phyloP scores from a whole-genome alignment of 1,284 basidiomycete species.

The Moesziomyces sp. region DNA sequence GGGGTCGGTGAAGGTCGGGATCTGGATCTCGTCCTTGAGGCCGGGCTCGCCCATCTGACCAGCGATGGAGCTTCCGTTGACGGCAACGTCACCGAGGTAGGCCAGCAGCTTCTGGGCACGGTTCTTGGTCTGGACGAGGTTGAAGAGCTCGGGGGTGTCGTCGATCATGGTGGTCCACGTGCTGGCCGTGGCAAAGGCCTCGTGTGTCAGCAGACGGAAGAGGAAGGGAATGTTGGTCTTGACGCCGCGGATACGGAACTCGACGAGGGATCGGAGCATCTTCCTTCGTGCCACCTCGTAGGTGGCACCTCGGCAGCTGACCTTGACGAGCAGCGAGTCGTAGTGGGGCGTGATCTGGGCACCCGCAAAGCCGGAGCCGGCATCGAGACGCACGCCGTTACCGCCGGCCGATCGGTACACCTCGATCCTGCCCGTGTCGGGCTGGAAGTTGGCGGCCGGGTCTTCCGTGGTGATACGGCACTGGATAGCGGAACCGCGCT shows the following conservation, averaged over 20 bases:
- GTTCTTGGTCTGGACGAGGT: conserved; percentile 96
- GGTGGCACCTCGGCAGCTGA: conserved; percentile 93
- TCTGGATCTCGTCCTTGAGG: conserved; percentile 85
- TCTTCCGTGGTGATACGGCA: conserved; percentile 99
- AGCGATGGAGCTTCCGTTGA: conserved; percentile 97
- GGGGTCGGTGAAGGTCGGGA: conserved; percentile 83
- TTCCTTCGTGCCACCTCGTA: conserved; percentile 98
- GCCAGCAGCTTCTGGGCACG: conserved; percentile 96
- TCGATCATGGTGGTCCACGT: conserved; percentile 93
- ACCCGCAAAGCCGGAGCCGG: conserved; percentile 96
- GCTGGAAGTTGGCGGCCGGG: conserved; percentile 88
- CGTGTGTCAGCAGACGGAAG: conserved; percentile 97
- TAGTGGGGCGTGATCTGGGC: conserved; percentile 99
- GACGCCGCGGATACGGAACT: conserved; percentile 99
- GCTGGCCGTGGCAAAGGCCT: conserved; percentile 92
- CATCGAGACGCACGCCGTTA: conserved; percentile 97
- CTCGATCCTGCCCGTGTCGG: conserved; percentile 98
- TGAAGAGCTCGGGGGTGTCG: conserved; percentile 98
- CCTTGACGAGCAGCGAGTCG: conserved; percentile 97
- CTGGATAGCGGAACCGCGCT: conserved; percentile 97
- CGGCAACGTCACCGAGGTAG: conserved; percentile 96
- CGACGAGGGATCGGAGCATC: conserved; percentile 97
- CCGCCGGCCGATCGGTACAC: conserved; percentile 98
- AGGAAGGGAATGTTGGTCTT: conserved; percentile 98
- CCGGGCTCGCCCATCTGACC: conserved; percentile 94